These are phyloP conservation scores for Heliosperma pusillum DNA, from an alignment of 148 eudicot species.

Conservation along the genomic window DNA sequence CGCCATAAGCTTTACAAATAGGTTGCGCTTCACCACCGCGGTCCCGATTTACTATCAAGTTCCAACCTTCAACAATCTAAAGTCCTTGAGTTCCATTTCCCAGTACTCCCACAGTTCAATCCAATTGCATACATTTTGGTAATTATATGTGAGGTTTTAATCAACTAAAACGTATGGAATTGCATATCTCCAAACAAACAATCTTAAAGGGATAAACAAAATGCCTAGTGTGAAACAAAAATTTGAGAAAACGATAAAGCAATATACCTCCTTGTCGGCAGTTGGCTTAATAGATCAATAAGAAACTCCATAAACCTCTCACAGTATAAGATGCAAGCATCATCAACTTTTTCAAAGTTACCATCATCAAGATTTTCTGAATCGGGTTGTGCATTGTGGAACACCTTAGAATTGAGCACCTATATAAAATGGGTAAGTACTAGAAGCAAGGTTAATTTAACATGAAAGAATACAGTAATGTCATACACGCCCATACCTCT, in stretches of 20 bases:
- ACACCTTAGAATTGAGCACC: conserved; percentile 78
- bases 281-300: conserved; percentile 92
- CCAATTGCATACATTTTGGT: no score
- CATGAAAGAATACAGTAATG: background rate
- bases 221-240: background rate
- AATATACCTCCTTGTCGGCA: conserved; percentile 82
- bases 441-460: background rate
- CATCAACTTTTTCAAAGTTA: conserved; percentile 53
- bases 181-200: background rate
- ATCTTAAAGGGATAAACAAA: background rate
- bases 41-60: background rate
- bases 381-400: conserved; percentile 30
- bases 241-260: background rate
- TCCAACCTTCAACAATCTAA: background rate
- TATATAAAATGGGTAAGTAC: conserved; percentile 20
- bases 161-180: background rate
- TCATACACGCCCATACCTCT: conserved; percentile 44
- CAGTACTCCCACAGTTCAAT: background rate
- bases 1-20: background rate
- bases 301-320: conserved; percentile 98
- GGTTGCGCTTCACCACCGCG: background rate
- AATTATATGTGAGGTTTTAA: no score
- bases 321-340: conserved; percentile 76
- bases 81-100: background rate
- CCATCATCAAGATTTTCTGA: conserved; percentile 33